Conservation (phyloP, 2,329 filamentous ascomycete species). For the Trichoderma gracile region DNA sequence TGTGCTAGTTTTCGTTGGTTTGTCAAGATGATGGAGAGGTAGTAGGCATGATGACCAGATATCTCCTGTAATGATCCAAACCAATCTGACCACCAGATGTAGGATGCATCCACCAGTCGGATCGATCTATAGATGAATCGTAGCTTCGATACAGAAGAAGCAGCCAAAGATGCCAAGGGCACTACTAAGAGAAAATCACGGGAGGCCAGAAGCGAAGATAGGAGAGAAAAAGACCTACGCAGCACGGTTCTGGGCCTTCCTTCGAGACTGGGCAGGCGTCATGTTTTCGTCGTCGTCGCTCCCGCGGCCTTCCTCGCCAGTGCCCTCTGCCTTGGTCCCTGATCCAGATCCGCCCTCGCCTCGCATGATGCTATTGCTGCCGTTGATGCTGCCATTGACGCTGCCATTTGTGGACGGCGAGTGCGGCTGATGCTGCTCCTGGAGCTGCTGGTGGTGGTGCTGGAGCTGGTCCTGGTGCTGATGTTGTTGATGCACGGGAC, state of each 20-base stretch:
- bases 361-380: slow-evolving; percentile 30
- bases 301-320: slow-evolving; percentile 41
- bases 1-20: neutral
- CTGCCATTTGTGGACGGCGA: slow-evolving; percentile 29
- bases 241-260: slow-evolving; percentile 63
- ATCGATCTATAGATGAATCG: neutral
- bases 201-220: neutral
- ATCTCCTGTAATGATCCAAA: neutral
- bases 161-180: neutral
- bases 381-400: slow-evolving; percentile 28
- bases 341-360: slow-evolving; percentile 10
- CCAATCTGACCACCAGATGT: neutral
- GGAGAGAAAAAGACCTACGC: slow-evolving; percentile 49
- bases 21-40: no score
- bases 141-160: neutral
- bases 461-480: neutral
- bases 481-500: neutral
- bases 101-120: neutral
- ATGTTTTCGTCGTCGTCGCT: slow-evolving; percentile 59
- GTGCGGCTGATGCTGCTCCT: slow-evolving; percentile 30
- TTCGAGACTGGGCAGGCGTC: slow-evolving; percentile 58
- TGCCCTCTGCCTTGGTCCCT: slow-evolving; percentile 42
- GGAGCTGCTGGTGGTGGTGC: slow-evolving; percentile 27
- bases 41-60: no score
- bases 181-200: neutral